Percentiles rank a stretch among this genome's conserved stretches.
These are phyloP conservation scores for Bipolaris oryzae DNA, from an alignment of 2,329 filamentous ascomycete species.

Conservation along the genomic window DNA sequence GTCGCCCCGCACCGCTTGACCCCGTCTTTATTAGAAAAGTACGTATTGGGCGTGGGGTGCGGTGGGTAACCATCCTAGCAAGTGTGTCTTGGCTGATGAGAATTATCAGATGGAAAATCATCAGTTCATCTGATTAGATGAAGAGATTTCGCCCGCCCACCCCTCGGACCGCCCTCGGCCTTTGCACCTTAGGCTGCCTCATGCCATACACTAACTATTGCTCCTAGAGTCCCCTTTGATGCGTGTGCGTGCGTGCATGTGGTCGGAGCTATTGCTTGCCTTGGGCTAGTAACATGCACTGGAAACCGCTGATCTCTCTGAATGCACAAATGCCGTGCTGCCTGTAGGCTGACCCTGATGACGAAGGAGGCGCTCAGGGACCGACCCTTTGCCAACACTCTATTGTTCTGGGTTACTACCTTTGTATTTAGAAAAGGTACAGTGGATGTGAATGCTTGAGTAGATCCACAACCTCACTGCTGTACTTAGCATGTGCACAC, in stretches of 20 bases:
- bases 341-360: slow-evolving; percentile 19
- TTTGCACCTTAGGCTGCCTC: slow-evolving; percentile 9
- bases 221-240: slow-evolving; percentile 2
- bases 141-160: slow-evolving; percentile 10
- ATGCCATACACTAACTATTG: not conserved
- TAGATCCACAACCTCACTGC: not conserved
- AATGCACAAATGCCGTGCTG: slow-evolving; percentile 18
- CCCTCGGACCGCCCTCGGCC: slow-evolving; percentile 30
- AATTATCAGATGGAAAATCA: slow-evolving; percentile 40
- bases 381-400: not conserved
- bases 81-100: slow-evolving; percentile 13
- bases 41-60: slow-evolving; percentile 26
- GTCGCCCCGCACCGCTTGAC: slow-evolving; percentile 35
- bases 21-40: slow-evolving; percentile 14
- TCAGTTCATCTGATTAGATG: slow-evolving; percentile 21
- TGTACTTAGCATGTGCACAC: not conserved
- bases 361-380: slow-evolving; percentile 32
- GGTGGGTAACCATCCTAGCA: slow-evolving; percentile 17
- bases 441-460: not conserved
- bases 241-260: slow-evolving; percentile 20
- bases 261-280: slow-evolving; percentile 27
- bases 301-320: slow-evolving; percentile 20
- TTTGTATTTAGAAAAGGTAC: no score
- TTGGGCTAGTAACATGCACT: slow-evolving; percentile 25
- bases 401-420: not conserved